Evolutionary conservation across 805 yeast species (phyloP).

Genomic region (Cyberlindnera euphorbiae): DNA sequence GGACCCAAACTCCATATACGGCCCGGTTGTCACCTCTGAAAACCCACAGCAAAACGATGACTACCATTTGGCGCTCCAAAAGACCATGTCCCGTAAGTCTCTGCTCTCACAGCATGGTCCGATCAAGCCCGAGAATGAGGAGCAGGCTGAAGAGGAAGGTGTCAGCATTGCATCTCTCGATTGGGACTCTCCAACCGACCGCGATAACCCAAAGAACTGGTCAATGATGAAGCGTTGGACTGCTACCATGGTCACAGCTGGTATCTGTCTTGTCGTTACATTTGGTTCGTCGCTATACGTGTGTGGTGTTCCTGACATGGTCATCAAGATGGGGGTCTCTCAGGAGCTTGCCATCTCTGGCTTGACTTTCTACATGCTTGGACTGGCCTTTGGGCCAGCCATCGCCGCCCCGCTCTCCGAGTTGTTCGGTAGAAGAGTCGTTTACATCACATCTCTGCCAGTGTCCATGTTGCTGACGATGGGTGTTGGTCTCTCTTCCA

Average conservation of each 20-base stretch:
- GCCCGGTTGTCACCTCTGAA: conserved; percentile 15
- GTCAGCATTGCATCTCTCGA: conserved; percentile 38
- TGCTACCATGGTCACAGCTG: conserved; percentile 59
- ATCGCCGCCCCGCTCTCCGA: conserved; percentile 72
- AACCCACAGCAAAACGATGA: conserved; percentile 18
- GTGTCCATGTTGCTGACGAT: conserved; percentile 64
- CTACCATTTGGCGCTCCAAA: conserved; percentile 21
- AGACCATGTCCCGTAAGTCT: conserved; percentile 25
- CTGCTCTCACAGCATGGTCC: conserved; percentile 5
- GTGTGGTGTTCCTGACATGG: conserved; percentile 55
- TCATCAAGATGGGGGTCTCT: conserved; percentile 43
- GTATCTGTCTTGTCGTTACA: conserved; percentile 62
- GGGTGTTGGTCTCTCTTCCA: conserved; percentile 65
- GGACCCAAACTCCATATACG: conserved; percentile 14
- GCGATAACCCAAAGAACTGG: conserved; percentile 68
- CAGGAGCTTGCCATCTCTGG: conserved; percentile 64
- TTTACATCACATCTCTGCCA: conserved; percentile 57
- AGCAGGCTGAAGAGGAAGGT: conserved; percentile 23
- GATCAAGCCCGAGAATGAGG: conserved; percentile 3
- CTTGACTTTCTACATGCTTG: conserved; percentile 62
- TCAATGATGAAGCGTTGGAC: conserved; percentile 58
- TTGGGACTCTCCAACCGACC: conserved; percentile 63
- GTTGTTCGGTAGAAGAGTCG: conserved; percentile 59
- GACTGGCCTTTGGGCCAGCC: conserved; percentile 69
- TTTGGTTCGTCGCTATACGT: conserved; percentile 74